Evolutionary conservation across 2,329 filamentous ascomycete species (phyloP).

Genomic region (Rhinocladiella mackenziei): DNA sequence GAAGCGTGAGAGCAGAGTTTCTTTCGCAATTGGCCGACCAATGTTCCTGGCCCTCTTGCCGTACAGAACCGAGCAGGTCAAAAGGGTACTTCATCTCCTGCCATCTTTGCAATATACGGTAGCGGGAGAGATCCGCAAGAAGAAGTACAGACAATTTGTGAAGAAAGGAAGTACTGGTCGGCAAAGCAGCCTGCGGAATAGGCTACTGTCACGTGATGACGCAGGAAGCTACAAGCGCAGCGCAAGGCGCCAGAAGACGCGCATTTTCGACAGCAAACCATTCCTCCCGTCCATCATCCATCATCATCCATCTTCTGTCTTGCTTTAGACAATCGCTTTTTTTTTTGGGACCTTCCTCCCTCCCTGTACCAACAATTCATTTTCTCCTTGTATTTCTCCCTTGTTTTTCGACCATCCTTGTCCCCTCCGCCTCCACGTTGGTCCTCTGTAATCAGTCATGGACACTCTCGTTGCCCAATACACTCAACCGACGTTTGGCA

Average conservation of each 20-base stretch:
- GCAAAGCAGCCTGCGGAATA: too few species aligned
- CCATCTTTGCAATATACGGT: too few species aligned
- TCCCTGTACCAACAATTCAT: conserved; percentile 9
- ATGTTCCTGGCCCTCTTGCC: too few species aligned
- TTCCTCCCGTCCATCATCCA: background rate
- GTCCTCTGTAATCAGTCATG: conserved; percentile 60
- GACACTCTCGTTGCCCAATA: conserved; percentile 91
- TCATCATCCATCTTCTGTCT: conserved; percentile 1
- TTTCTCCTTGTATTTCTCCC: too few species aligned
- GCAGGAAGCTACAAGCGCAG: background rate
- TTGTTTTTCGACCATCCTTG: background rate
- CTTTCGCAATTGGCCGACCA: too few species aligned
- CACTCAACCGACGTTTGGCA: conserved; percentile 70
- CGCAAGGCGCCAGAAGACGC: conserved; percentile 5
- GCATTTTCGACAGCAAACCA: conserved; percentile 1
- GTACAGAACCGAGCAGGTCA: too few species aligned
- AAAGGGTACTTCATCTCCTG: too few species aligned
- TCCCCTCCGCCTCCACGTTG: background rate
- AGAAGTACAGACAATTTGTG: too few species aligned
- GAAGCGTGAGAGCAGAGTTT: too few species aligned
- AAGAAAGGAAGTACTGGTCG: too few species aligned
- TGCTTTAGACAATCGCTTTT: conserved; percentile 1
- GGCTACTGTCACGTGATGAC: conserved; percentile 3
- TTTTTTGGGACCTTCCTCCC: background rate
- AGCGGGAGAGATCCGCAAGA: too few species aligned